Percentiles rank a stretch among this genome's conserved stretches.
Conservation (phyloP, 345 rosid genomes). For the Syzygium jambos region DNA sequence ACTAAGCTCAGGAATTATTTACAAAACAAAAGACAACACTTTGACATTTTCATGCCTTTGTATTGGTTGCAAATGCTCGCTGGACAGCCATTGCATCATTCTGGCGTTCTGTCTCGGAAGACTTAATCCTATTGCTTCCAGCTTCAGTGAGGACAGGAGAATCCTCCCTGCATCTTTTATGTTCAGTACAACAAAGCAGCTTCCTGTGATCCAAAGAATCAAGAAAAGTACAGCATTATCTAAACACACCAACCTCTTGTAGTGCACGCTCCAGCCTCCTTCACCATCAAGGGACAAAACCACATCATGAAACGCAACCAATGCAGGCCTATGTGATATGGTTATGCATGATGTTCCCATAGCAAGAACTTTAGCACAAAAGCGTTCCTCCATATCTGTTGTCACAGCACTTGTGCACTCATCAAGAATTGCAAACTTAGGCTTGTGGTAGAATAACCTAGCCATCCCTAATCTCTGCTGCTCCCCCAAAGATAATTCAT, state of each 20-base stretch:
- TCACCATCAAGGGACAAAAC: constrained; percentile 95
- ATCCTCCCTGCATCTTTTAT: constrained; percentile 49
- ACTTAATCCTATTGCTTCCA: constrained; percentile 25
- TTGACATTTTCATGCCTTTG: constrained; percentile 32
- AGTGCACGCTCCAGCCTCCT: constrained; percentile 85
- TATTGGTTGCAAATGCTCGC: constrained; percentile 64
- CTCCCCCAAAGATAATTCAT: constrained; percentile 94
- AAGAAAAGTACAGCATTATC: not conserved
- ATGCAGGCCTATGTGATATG: constrained; percentile 96
- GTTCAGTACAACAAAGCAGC: not conserved
- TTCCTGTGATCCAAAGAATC: not conserved
- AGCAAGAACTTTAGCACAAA: constrained; percentile 92
- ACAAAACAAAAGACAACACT: not conserved
- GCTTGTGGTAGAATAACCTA: constrained; percentile 91
- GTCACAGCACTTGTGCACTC: constrained; percentile 99
- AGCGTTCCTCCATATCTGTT: constrained; percentile 98
- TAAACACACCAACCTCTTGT: constrained; percentile 54
- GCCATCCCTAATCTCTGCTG: constrained; percentile 99
- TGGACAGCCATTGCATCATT: constrained; percentile 89
- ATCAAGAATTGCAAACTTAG: constrained; percentile 99
- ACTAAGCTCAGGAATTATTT: not conserved
- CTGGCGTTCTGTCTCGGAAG: constrained; percentile 56
- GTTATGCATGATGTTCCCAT: constrained; percentile 99
- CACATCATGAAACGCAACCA: constrained; percentile 95
- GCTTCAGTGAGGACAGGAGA: constrained; percentile 35